Percentiles rank a stretch among this genome's conserved stretches.
These are phyloP conservation scores for Cucurbitaria berberidis DNA, from an alignment of 2,329 filamentous ascomycete species.

Conservation along the genomic window DNA sequence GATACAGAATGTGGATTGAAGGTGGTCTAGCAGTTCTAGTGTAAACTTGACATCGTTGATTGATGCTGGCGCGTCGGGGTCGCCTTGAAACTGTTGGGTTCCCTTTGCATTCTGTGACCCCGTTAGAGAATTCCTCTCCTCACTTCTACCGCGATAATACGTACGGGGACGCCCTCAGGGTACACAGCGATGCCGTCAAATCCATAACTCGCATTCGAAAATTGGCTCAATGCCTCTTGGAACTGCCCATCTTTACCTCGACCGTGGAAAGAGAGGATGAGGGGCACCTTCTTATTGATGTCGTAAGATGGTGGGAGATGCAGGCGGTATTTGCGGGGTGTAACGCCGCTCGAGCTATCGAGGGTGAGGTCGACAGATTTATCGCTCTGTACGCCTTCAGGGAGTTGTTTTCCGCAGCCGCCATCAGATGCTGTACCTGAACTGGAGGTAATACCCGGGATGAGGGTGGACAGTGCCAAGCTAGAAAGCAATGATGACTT, in stretches of 20 bases:
- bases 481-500: neutral
- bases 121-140: neutral
- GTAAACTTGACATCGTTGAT: constrained; percentile 56
- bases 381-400: constrained; percentile 25
- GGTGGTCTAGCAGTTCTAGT: constrained; percentile 50
- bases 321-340: constrained; percentile 45
- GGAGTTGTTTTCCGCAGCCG: constrained; percentile 26
- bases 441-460: neutral
- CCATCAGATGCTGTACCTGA: neutral
- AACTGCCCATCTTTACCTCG: constrained; percentile 45
- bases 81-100: constrained; percentile 52
- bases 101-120: constrained; percentile 13
- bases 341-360: constrained; percentile 34
- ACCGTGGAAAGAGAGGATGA: constrained; percentile 60
- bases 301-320: constrained; percentile 52
- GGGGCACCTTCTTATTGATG: constrained; percentile 41
- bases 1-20: constrained; percentile 54
- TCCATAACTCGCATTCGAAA: constrained; percentile 54
- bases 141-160: neutral
- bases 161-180: constrained; percentile 50
- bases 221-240: constrained; percentile 53
- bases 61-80: constrained; percentile 45
- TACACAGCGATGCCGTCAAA: constrained; percentile 55
- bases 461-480: neutral
- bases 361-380: constrained; percentile 34